A percentile compares a stretch with the other conserved stretches of the same genome.
Conservation (phyloP, 1,284 basidiomycete genomes). For the Apiotrichum laibachii region DNA sequence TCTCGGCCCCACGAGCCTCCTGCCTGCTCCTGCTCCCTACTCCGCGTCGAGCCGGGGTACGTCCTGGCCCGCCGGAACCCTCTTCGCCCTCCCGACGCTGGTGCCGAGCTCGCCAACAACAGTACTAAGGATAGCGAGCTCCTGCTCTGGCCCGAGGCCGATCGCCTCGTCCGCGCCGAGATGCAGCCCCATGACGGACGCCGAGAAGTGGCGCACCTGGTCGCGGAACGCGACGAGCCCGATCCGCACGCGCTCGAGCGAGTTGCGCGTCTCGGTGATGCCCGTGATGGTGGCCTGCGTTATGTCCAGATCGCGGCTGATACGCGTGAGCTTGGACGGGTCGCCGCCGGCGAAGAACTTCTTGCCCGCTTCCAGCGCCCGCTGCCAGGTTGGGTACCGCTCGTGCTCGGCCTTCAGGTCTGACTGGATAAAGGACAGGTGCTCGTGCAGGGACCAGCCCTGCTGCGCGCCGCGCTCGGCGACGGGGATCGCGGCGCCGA, state of each 20-base stretch:
- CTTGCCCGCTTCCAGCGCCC: constrained; percentile 27
- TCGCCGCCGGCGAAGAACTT: constrained; percentile 43
- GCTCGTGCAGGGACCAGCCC: constrained; percentile 13
- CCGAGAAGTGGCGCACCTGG: constrained; percentile 41
- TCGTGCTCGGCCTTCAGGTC: constrained; percentile 25
- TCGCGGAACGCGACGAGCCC: constrained; percentile 36
- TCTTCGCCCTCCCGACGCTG: constrained; percentile 19
- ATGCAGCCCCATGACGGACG: constrained; percentile 45
- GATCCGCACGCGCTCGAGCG: constrained; percentile 30
- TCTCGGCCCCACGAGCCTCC: no score
- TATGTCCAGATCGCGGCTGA: constrained; percentile 34
- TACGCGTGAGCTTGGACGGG: constrained; percentile 29
- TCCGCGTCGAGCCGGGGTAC: background rate
- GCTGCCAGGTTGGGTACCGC: constrained; percentile 37
- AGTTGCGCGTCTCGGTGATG: constrained; percentile 25
- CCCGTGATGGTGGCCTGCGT: constrained; percentile 32
- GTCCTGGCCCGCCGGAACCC: background rate
- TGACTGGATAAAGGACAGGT: constrained; percentile 11
- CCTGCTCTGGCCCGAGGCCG: constrained; percentile 37
- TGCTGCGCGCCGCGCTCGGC: constrained; percentile 7
- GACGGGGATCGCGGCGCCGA: constrained; percentile 12
- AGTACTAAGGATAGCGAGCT: constrained; percentile 27
- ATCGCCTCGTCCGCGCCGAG: constrained; percentile 28
- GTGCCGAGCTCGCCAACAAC: constrained; percentile 18
- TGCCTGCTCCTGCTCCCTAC: no score